Conservation (phyloP, 257 asterid genomes). For the Echites panduratus region DNA sequence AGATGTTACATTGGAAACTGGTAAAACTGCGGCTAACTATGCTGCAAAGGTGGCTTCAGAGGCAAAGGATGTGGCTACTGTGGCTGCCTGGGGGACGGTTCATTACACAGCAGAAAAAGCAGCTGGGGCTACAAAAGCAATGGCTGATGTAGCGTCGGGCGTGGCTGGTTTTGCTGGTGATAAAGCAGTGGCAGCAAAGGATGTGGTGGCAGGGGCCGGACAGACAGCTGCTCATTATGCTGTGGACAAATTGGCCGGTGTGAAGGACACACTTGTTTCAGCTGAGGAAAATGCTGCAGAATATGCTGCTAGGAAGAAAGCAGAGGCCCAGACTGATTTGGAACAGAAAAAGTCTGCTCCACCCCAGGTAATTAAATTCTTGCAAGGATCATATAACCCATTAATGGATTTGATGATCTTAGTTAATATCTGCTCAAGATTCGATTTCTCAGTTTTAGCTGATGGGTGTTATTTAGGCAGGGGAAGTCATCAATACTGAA, state of each 20-base stretch:
- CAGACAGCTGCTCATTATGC: conserved; percentile 40
- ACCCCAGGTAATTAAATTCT: conserved; percentile 19
- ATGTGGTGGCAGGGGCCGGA: conserved; percentile 59
- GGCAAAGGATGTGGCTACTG: conserved; percentile 54
- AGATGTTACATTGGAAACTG: conserved; percentile 43
- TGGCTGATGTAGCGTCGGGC: conserved; percentile 42
- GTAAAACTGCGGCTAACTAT: conserved; percentile 47
- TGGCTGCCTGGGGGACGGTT: conserved; percentile 79
- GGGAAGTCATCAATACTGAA: neutral
- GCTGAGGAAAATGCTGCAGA: conserved; percentile 59
- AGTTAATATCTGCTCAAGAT: no score
- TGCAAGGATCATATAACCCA: no score
- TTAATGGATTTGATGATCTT: no score
- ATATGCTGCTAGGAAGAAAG: conserved; percentile 62
- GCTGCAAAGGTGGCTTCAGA: conserved; percentile 43
- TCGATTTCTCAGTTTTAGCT: no score
- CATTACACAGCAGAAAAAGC: conserved; percentile 56
- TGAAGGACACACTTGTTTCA: conserved; percentile 49
- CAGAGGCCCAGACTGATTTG: conserved; percentile 40
- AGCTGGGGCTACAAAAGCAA: conserved; percentile 52
- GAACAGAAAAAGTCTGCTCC: conserved; percentile 27
- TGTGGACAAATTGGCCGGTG: conserved; percentile 48
- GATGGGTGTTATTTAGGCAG: conserved; percentile 18
- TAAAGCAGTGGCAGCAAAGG: conserved; percentile 43
- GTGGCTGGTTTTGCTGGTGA: conserved; percentile 51